These are phyloP conservation scores for Plantago rigida DNA, from an alignment of 305 asterid genomes.

Conservation along the genomic window DNA sequence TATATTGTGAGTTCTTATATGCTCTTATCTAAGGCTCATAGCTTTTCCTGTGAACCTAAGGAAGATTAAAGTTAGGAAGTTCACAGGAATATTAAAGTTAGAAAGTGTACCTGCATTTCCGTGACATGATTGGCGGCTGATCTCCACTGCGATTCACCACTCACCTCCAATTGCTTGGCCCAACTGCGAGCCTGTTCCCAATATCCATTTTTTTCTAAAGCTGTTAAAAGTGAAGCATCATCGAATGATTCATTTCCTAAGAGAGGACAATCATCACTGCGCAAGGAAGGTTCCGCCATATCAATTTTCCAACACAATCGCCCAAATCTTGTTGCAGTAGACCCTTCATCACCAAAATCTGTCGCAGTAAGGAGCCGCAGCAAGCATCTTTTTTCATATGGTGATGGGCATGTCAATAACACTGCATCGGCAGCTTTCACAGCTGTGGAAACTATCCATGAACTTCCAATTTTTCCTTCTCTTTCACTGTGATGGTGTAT, in stretches of 20 bases:
- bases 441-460: slow-evolving; percentile 70
- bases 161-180: slow-evolving; percentile 86
- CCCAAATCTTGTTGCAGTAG: slow-evolving; percentile 59
- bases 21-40: neutral
- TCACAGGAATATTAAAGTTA: neutral
- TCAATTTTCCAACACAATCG: slow-evolving; percentile 76
- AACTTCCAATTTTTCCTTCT: slow-evolving; percentile 53
- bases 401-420: slow-evolving; percentile 74
- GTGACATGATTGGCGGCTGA: slow-evolving; percentile 84
- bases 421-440: slow-evolving; percentile 93
- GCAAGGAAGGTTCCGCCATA: slow-evolving; percentile 86
- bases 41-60: neutral
- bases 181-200: slow-evolving; percentile 99
- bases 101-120: slow-evolving; percentile 70
- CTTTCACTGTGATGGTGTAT: slow-evolving; percentile 40
- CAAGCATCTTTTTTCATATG: slow-evolving; percentile 88
- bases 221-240: slow-evolving; percentile 73
- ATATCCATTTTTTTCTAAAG: slow-evolving; percentile 66
- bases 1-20: neutral
- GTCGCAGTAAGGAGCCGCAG: slow-evolving; percentile 77
- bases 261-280: slow-evolving; percentile 72
- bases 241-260: slow-evolving; percentile 74
- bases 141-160: slow-evolving; percentile 79
- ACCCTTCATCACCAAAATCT: slow-evolving; percentile 90
- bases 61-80: slow-evolving; percentile 10